phyloP scores from a whole-genome alignment of 2,329 filamentous ascomycete genomes.

The Dothiorella sarmentorum region DNA sequence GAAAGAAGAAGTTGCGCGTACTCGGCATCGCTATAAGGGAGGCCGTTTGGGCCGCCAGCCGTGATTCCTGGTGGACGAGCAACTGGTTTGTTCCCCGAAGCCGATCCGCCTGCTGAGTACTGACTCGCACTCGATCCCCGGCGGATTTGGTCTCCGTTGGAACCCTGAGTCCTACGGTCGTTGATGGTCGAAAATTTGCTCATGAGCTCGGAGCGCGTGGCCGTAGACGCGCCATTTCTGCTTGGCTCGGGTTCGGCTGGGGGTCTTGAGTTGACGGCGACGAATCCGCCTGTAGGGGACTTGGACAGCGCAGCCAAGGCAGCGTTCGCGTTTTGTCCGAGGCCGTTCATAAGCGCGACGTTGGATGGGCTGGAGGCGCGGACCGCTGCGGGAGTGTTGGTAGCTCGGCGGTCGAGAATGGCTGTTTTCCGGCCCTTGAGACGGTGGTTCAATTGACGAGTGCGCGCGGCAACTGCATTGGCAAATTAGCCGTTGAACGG shows the following conservation, averaged over 20 bases:
- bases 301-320: constrained; percentile 22
- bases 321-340: constrained; percentile 34
- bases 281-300: constrained; percentile 49
- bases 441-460: constrained; percentile 76
- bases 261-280: constrained; percentile 56
- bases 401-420: constrained; percentile 63
- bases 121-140: constrained; percentile 28
- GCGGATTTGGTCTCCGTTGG: constrained; percentile 27
- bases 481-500: constrained; percentile 1
- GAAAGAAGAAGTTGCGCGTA: constrained; percentile 39
- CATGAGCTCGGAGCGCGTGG: constrained; percentile 58
- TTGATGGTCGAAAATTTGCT: constrained; percentile 61
- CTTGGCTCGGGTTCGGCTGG: constrained; percentile 30
- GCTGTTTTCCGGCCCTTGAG: constrained; percentile 70
- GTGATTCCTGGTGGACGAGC: constrained; percentile 24
- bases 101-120: constrained; percentile 33
- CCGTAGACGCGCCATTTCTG: constrained; percentile 52
- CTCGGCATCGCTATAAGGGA: constrained; percentile 30
- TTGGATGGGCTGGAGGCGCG: constrained; percentile 40
- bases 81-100: constrained; percentile 32
- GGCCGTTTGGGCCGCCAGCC: constrained; percentile 11
- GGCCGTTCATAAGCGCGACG: constrained; percentile 41
- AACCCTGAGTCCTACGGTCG: constrained; percentile 42
- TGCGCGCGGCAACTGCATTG: constrained; percentile 59
- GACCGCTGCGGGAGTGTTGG: constrained; percentile 40